Evolutionary conservation across 2,329 filamentous ascomycete species (phyloP).

Genomic region (Onygenales sp.): DNA sequence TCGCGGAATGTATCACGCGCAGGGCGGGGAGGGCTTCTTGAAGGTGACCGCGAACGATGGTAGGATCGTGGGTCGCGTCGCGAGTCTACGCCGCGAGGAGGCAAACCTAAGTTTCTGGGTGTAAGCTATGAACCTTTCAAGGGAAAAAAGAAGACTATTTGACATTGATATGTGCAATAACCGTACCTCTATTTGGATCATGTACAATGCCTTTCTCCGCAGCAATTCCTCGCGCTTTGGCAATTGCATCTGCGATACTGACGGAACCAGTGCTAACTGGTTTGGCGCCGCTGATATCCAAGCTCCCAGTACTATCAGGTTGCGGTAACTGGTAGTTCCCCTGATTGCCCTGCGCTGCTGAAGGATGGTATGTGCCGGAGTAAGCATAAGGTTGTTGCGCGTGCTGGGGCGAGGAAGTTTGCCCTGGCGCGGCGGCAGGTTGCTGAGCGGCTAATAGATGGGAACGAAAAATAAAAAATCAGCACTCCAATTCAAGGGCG

Average conservation of each 20-base stretch:
- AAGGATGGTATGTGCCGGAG: slow-evolving; percentile 35
- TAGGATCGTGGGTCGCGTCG: slow-evolving; percentile 47
- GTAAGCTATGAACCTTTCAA: neutral
- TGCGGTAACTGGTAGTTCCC: slow-evolving; percentile 35
- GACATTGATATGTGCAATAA: neutral
- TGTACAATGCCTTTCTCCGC: slow-evolving; percentile 62
- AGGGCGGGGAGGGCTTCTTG: slow-evolving; percentile 57
- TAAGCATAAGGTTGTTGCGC: slow-evolving; percentile 28
- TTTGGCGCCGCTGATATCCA: slow-evolving; percentile 72
- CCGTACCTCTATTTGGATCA: slow-evolving; percentile 29
- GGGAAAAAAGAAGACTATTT: neutral
- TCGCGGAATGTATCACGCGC: slow-evolving; percentile 64
- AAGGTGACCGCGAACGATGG: slow-evolving; percentile 43
- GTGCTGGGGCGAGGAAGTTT: slow-evolving; percentile 23
- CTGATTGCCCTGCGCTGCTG: slow-evolving; percentile 30
- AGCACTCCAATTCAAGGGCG: neutral
- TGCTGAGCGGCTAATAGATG: slow-evolving; percentile 39
- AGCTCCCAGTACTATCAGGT: slow-evolving; percentile 51
- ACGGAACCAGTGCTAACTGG: slow-evolving; percentile 72
- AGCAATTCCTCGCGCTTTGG: slow-evolving; percentile 73
- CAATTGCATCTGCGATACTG: slow-evolving; percentile 74
- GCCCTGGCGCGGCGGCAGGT: slow-evolving; percentile 39
- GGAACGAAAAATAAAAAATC: neutral
- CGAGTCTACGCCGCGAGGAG: slow-evolving; percentile 16
- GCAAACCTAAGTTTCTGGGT: neutral